Base-by-base conservation (phyloP, 2,329 filamentous ascomycete genomes). In the Chrysoporthe deuterocubensis region DNA sequence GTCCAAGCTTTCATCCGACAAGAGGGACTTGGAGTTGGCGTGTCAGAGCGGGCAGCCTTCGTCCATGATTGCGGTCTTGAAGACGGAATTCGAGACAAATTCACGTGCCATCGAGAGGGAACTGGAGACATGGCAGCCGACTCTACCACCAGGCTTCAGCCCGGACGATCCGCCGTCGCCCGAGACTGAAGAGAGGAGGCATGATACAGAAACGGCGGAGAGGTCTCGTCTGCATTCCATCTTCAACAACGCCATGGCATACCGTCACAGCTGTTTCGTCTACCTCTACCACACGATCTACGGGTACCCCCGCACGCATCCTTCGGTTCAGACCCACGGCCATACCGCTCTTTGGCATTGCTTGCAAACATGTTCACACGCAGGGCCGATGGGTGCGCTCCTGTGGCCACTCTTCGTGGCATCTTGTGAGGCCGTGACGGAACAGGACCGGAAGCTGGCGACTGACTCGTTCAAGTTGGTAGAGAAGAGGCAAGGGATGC, bases 391-490 rank as follows among this genome's bases (percentile, higher is more conserved):
- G 85, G 83, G 85, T 1, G 88, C 88, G 2, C 78, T 90, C 46
- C 80, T 90, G 2, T 90, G 88, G 87, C 88, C 88, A 1, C 78
- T 90, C 2, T 90, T 90, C 72, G 87, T 88, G 11, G 85, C 87
- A 1, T 83, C 86, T 1, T 89, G 87, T 73, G 88, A 90, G 74
- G 88, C 87, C 0, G 77, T 80, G 9, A 79, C 75, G 18, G 72
- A 75, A 1, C 79, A 78, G 9, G 87, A 90, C 73, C 79, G 87
- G 18, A 79, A 78, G 6, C 76, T 87, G 21, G 86, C 87, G 4
- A 75, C 80, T 37, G 78, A 79, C 65, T 80, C 85, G 0, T 90
- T 90, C 72, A 74, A 76, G 4, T 84, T 83, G 5, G 80, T 89
- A 9, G 83, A 85, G 67, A 81, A 79, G 64, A 78, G 87, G 21